Conservation (phyloP, 1,284 basidiomycete genomes). For the Malassezia globosa region DNA sequence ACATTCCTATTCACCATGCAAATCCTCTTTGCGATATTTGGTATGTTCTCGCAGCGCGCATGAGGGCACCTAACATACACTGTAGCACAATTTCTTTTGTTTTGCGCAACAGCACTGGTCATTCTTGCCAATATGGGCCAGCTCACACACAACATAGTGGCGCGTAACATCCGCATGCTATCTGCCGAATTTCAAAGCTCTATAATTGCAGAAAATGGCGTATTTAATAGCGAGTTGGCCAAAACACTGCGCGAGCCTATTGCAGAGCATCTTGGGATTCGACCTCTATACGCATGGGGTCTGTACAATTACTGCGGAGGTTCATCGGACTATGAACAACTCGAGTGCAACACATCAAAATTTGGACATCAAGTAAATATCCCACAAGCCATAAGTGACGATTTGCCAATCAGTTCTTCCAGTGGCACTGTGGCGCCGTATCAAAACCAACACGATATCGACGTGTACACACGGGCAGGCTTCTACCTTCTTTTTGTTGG, state of each 20-base stretch:
- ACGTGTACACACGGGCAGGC: conserved; percentile 19
- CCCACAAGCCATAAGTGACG: background rate
- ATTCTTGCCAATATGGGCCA: conserved; percentile 43
- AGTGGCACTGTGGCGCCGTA: background rate
- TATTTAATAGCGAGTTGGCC: background rate
- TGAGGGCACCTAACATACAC: too few relatives aligned
- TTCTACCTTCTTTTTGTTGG: conserved; percentile 41
- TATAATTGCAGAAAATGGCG: background rate
- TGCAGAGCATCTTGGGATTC: background rate
- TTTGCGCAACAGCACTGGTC: conserved; percentile 33
- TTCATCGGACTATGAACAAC: background rate
- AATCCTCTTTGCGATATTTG: background rate
- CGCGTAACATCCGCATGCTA: conserved; percentile 32
- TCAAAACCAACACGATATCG: background rate
- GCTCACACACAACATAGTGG: conserved; percentile 40
- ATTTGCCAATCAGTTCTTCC: background rate
- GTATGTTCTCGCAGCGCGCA: background rate
- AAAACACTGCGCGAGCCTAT: background rate
- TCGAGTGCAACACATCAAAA: background rate
- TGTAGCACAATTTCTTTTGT: conserved; percentile 40
- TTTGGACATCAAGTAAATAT: conserved; percentile 2
- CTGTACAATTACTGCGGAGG: conserved; percentile 18
- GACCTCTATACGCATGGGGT: conserved; percentile 15
- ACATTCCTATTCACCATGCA: background rate
- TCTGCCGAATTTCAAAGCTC: background rate